Evolutionary conservation across 2,329 filamentous ascomycete species (phyloP).

Genomic region (Alternaria viburni): DNA sequence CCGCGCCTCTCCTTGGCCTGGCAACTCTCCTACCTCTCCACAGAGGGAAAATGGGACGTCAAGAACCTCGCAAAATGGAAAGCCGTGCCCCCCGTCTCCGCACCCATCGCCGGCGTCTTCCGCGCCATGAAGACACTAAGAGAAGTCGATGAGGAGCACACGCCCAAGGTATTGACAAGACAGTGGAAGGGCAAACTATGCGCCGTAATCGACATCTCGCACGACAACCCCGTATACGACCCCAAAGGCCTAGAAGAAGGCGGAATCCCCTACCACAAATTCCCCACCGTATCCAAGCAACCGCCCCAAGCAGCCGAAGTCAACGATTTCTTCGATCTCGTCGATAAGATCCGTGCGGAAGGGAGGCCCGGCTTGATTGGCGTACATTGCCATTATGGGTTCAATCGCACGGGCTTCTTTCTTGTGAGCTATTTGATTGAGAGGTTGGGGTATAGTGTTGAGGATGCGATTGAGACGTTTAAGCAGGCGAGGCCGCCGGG

Average conservation of each 20-base stretch:
- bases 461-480: slow-evolving; percentile 82
- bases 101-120: slow-evolving; percentile 79
- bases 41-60: slow-evolving; percentile 95
- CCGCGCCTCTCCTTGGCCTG: slow-evolving; percentile 81
- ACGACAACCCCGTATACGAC: slow-evolving; percentile 89
- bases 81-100: slow-evolving; percentile 76
- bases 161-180: slow-evolving; percentile 72
- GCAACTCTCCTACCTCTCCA: slow-evolving; percentile 88
- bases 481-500: slow-evolving; percentile 75
- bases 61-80: slow-evolving; percentile 96
- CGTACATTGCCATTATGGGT: slow-evolving; percentile 95
- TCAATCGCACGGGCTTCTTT: slow-evolving; percentile 92
- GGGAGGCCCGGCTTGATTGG: slow-evolving; percentile 62
- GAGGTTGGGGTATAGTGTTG: slow-evolving; percentile 71
- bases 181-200: slow-evolving; percentile 71
- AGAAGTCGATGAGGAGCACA: slow-evolving; percentile 84
- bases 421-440: slow-evolving; percentile 92
- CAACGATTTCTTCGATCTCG: slow-evolving; percentile 63
- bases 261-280: slow-evolving; percentile 70
- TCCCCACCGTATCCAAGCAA: slow-evolving; percentile 89
- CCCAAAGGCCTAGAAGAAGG: slow-evolving; percentile 59
- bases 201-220: slow-evolving; percentile 87
- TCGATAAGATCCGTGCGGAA: slow-evolving; percentile 55
- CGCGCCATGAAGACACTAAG: slow-evolving; percentile 91
- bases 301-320: slow-evolving; percentile 73